These are phyloP conservation scores for Crithidia bombi DNA, from an alignment of 208 protist species.

Conservation along the genomic window DNA sequence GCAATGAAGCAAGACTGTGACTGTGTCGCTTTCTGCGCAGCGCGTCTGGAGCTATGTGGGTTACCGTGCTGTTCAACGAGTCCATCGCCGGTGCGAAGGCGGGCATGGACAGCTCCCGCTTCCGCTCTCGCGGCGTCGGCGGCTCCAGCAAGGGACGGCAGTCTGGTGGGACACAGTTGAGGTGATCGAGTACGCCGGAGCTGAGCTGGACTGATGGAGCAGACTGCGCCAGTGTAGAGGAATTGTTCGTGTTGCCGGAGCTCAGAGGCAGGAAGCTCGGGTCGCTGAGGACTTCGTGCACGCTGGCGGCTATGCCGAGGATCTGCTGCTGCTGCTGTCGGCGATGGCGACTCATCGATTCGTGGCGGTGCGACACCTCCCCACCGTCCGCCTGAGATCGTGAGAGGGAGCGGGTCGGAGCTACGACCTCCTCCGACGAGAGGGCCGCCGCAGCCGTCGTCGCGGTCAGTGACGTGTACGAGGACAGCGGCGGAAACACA, in stretches of 20 bases:
- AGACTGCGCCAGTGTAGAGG: background rate
- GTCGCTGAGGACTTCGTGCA: background rate
- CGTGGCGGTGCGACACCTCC: too few relatives aligned
- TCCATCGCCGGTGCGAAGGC: background rate
- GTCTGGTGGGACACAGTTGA: background rate
- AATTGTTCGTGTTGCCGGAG: background rate
- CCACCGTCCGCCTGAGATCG: background rate
- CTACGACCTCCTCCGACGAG: constrained; percentile 7
- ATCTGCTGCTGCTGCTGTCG: background rate
- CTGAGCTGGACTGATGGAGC: background rate
- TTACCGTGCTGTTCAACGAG: background rate
- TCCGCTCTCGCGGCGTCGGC: background rate
- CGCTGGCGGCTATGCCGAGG: background rate
- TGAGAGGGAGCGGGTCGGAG: background rate
- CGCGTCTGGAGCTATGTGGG: background rate
- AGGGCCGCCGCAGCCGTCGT: background rate
- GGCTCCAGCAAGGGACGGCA: background rate
- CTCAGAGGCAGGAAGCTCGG: background rate
- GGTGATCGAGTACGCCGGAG: background rate
- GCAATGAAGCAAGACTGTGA: background rate
- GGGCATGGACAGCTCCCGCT: background rate
- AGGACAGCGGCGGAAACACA: constrained; percentile 1
- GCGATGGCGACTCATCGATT: background rate
- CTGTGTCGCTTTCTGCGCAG: background rate
- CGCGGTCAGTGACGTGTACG: background rate